Evolutionary conservation across 257 asterid genomes (phyloP).

Genomic region (Lithospermum erythrorhizon): DNA sequence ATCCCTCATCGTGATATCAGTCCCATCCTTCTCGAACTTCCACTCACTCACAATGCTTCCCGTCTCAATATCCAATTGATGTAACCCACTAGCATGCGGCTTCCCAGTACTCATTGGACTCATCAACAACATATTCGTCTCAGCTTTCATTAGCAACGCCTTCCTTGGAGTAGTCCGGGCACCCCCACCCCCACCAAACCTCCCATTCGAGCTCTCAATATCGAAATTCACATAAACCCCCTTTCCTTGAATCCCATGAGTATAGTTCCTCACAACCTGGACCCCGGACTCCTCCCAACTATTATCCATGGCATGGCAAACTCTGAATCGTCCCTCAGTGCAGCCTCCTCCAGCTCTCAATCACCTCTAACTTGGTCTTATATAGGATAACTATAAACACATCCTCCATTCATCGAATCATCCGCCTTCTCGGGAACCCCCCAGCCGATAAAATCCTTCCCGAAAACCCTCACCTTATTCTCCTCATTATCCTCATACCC

Average conservation of each 20-base stretch:
- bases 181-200: conserved; percentile 14
- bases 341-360: conserved; percentile 90
- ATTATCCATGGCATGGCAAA: conserved; percentile 77
- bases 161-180: conserved; percentile 61
- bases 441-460: conserved; percentile 93
- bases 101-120: conserved; percentile 56
- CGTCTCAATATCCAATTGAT: conserved; percentile 84
- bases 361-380: too few species aligned
- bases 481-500: conserved; percentile 74
- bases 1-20: conserved; percentile 86
- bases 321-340: conserved; percentile 64
- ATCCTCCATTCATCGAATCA: conserved; percentile 89
- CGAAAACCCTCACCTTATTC: conserved; percentile 73
- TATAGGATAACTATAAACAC: too few species aligned
- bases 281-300: conserved; percentile 83
- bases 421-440: conserved; percentile 84
- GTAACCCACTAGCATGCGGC: conserved; percentile 70
- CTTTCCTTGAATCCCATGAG: conserved; percentile 87
- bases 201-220: conserved; percentile 33
- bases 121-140: conserved; percentile 96
- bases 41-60: conserved; percentile 83
- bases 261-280: conserved; percentile 77
- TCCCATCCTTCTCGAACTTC: conserved; percentile 93
- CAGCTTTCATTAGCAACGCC: conserved; percentile 81
- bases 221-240: conserved; percentile 73